These are phyloP conservation scores for Talaromyces sp. DNA, from an alignment of 2,329 filamentous ascomycete genomes.

Conservation along the genomic window DNA sequence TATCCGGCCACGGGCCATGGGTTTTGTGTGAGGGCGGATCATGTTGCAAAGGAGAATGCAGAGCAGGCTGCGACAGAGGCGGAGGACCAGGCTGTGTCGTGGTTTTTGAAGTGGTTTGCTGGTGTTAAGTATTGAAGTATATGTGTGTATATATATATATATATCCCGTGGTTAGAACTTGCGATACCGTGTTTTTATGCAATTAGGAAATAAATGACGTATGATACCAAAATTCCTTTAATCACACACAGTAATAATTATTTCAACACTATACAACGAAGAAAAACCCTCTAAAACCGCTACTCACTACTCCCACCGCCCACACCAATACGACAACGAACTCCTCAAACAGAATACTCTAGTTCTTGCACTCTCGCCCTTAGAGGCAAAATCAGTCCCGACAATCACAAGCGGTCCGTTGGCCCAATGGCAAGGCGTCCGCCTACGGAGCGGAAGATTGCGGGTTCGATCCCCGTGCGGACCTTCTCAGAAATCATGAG, in stretches of 20 bases:
- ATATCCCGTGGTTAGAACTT: not conserved
- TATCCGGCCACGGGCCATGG: conserved; percentile 23
- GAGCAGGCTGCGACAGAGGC: conserved; percentile 20
- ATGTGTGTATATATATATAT: not conserved
- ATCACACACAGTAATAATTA: no score
- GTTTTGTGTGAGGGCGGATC: conserved; percentile 23
- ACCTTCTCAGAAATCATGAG: not conserved
- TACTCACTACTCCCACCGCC: no score
- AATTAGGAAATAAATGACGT: not conserved
- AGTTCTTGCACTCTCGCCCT: no score
- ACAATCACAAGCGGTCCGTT: not conserved
- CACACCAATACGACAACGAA: no score
- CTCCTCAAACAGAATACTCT: no score
- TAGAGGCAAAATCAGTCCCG: not conserved
- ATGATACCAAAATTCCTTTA: not conserved
- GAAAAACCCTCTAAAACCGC: no score
- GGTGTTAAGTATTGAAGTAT: not conserved
- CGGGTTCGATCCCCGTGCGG: conserved; percentile 6
- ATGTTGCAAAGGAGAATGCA: conserved; percentile 15
- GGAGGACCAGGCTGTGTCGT: conserved; percentile 22
- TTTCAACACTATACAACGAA: no score
- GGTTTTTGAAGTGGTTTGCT: conserved; percentile 5
- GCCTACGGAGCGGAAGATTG: conserved; percentile 11
- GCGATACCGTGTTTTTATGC: not conserved
- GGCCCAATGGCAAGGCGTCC: conserved; percentile 11